Evolutionary conservation across 495 filamentous ascomycete genomes (phyloP).

Genomic region (Penicillium samsonianum): DNA sequence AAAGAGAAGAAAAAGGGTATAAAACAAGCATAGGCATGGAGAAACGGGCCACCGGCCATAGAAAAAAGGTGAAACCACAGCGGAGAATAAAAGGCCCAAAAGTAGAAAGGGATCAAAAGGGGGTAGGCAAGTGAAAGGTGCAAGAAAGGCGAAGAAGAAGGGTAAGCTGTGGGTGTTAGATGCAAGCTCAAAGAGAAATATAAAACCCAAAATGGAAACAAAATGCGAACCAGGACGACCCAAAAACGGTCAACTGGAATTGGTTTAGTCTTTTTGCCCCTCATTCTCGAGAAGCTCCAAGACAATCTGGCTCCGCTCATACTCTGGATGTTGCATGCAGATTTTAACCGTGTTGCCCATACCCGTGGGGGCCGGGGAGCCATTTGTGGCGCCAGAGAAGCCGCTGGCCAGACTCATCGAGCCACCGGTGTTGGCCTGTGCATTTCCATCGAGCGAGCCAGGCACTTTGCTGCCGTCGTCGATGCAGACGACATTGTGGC

Average conservation of each 20-base stretch:
- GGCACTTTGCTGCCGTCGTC: conserved; percentile 73
- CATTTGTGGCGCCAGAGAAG: conserved; percentile 29
- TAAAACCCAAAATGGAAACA: not conserved
- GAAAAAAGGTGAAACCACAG: not conserved
- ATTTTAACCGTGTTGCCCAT: conserved; percentile 75
- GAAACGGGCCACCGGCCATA: not conserved
- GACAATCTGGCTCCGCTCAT: conserved; percentile 77
- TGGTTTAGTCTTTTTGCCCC: conserved; percentile 69
- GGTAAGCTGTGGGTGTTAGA: not conserved
- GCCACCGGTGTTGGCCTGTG: conserved; percentile 29
- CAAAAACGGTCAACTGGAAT: not conserved
- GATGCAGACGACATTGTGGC: conserved; percentile 80
- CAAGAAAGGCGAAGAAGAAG: not conserved
- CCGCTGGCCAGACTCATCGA: conserved; percentile 32
- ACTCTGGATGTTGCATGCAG: conserved; percentile 90
- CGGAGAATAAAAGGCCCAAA: not conserved
- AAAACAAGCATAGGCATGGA: conserved; percentile 9
- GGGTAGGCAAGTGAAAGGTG: not conserved
- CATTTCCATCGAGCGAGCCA: conserved; percentile 30
- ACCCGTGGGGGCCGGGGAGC: conserved; percentile 20
- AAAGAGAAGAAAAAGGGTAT: conserved; percentile 12
- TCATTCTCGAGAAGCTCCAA: conserved; percentile 93
- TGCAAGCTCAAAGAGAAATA: not conserved
- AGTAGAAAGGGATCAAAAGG: not conserved
- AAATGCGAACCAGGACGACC: not conserved